phyloP scores from a whole-genome alignment of 306 rosid genomes.

The Malus asiatica region DNA sequence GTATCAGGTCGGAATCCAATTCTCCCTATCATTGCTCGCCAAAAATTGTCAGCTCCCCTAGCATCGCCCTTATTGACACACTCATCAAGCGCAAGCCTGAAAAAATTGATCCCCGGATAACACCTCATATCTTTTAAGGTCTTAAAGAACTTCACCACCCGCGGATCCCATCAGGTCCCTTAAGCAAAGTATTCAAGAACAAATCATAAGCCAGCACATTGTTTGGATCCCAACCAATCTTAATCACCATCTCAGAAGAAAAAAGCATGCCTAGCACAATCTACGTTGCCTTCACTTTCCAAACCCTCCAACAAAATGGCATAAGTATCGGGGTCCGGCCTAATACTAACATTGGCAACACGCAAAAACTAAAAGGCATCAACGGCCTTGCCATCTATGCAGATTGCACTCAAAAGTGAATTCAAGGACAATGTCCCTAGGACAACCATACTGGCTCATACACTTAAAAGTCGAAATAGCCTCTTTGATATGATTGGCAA shows the following conservation, averaged over 20 bases:
- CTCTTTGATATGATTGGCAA: slow-evolving; percentile 28
- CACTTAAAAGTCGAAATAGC: slow-evolving; percentile 45
- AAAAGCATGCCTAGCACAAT: slow-evolving; percentile 41
- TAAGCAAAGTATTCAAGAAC: slow-evolving; percentile 39
- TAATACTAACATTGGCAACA: slow-evolving; percentile 31
- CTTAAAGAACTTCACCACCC: slow-evolving; percentile 35
- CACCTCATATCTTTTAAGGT: slow-evolving; percentile 40
- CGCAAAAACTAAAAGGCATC: slow-evolving; percentile 44
- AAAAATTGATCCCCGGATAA: slow-evolving; percentile 55
- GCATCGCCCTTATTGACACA: slow-evolving; percentile 38
- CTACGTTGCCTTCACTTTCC: slow-evolving; percentile 45
- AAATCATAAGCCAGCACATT: slow-evolving; percentile 59
- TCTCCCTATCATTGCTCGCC: slow-evolving; percentile 42
- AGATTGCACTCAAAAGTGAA: slow-evolving; percentile 55
- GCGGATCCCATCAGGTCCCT: slow-evolving; percentile 37
- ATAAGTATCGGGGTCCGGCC: slow-evolving; percentile 43
- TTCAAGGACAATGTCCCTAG: slow-evolving; percentile 43
- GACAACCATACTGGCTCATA: slow-evolving; percentile 45
- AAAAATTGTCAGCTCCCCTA: slow-evolving; percentile 37
- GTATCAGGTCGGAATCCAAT: slow-evolving; percentile 28
- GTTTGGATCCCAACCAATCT: slow-evolving; percentile 57
- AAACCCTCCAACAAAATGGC: slow-evolving; percentile 72
- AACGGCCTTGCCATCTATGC: slow-evolving; percentile 38
- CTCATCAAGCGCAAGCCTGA: slow-evolving; percentile 44
- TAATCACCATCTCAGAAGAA: slow-evolving; percentile 44